Evolutionary conservation across 2,329 filamentous ascomycete genomes (phyloP), one percentile per base, ranked within the genome.

Genomic region (Pyricularia sp.): DNA sequence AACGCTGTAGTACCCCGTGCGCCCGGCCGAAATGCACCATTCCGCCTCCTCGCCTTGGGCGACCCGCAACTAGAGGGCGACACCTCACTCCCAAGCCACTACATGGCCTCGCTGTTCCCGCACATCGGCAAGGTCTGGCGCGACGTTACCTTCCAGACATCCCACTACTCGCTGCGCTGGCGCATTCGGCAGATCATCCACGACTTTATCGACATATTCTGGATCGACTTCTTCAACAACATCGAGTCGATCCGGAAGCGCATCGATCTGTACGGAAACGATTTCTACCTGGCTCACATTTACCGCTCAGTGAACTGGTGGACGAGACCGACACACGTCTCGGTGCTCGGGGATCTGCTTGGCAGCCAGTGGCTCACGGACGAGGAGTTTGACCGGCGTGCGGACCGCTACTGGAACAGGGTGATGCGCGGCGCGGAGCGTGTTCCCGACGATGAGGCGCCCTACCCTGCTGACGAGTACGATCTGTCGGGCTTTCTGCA

Each of bases 11-110:
- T 61, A 23, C 74, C 69, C 66, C 4, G 63, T 12, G 72, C 65
- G 10, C 69, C 72, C 73, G 74, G 70, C 64, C 75, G 71, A 68
- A 72, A 77, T 36, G 92, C 93, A 3, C 92, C 93, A 0, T 97
- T 98, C 75, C 87, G 94, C 69, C 87, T 98, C 3, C 89, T 98
- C 17, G 89, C 93, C 0, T 86, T 98, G 26, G 94, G 92, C 70
- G 94, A 98, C 78, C 94, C 94, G 5, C 94, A 98, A 78, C 86
- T 98, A 68, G 94, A 98, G 80, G 94, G 94, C 74, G 92, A 97
- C 76, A 93, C 91, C 2, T 93, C 92, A 7, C 89, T 97, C 30
- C 91, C 90, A 20, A 84, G 83, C 68, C 80, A 82, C 50, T 81
- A 84, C 71, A 78, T 84, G 55, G 81, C 83, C 64, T 77, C 81